Conservation (phyloP, 768 basidiomycete genomes). For the Hericium erinaceus region DNA sequence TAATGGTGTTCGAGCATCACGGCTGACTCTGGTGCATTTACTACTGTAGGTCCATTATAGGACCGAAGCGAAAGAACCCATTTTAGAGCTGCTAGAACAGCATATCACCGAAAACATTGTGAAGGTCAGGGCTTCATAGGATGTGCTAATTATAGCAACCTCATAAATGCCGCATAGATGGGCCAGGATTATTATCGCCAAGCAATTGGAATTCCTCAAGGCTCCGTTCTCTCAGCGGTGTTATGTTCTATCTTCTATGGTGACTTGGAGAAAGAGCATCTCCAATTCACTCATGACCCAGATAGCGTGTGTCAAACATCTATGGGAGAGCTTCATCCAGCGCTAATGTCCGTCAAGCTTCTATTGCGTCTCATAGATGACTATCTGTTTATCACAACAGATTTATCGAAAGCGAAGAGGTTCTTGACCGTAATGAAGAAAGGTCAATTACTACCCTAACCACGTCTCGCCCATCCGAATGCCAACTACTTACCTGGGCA, state of each 20-base stretch:
- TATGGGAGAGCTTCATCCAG: neutral
- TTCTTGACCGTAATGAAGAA: constrained; percentile 73
- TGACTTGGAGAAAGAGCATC: constrained; percentile 63
- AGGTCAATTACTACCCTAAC: constrained; percentile 32
- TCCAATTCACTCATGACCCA: constrained; percentile 43
- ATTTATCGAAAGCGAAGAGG: constrained; percentile 40
- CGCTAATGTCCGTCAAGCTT: constrained; percentile 33
- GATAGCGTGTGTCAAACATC: constrained; percentile 46
- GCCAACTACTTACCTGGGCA: constrained; percentile 15
- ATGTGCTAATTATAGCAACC: too few species aligned
- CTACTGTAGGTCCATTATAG: constrained; percentile 42
- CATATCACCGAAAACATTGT: constrained; percentile 92
- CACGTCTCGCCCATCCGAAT: neutral
- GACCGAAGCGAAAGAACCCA: constrained; percentile 41
- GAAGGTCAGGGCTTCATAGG: constrained; percentile 39
- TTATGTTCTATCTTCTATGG: constrained; percentile 94
- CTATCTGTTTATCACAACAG: constrained; percentile 81
- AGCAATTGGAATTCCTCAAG: constrained; percentile 93
- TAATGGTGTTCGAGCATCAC: neutral
- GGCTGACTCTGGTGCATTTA: neutral
- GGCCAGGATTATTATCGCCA: constrained; percentile 77
- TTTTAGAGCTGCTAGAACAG: constrained; percentile 70
- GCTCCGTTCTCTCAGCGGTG: constrained; percentile 90
- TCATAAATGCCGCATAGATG: constrained; percentile 27
- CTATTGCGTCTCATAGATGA: constrained; percentile 90